phyloP scores from a whole-genome alignment of 139 green algal species.

The Chlamydomonas urium region DNA sequence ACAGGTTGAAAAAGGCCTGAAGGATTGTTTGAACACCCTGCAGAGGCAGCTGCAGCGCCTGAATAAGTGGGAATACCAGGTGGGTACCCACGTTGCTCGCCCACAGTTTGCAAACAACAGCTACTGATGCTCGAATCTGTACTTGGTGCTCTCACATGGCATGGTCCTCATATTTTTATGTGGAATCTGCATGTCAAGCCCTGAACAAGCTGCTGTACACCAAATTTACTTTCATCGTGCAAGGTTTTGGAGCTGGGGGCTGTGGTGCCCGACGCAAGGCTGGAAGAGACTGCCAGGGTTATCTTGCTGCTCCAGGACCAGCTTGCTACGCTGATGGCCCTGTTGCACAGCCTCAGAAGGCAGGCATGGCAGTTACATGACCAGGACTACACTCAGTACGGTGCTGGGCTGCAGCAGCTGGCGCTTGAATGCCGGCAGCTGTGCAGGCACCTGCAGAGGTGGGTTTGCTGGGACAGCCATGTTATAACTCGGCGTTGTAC shows the following conservation, averaged over 20 bases:
- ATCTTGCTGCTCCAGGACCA: background rate
- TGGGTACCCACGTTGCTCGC: background rate
- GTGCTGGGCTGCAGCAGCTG: background rate
- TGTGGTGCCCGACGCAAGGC: no score
- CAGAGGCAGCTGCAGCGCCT: background rate
- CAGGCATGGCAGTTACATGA: background rate
- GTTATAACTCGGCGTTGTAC: no score
- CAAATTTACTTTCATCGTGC: no score
- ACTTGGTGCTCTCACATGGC: background rate
- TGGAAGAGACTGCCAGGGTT: no score
- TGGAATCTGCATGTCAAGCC: no score
- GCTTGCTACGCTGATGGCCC: background rate
- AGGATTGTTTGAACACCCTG: background rate
- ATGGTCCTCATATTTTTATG: background rate
- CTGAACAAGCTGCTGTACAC: no score
- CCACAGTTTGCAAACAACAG: background rate
- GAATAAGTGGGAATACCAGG: conserved; percentile 1
- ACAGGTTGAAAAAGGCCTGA: background rate
- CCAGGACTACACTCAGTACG: background rate
- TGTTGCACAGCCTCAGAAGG: background rate
- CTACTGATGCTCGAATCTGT: background rate
- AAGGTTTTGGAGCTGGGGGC: no score
- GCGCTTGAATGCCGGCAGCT: background rate
- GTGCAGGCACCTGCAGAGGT: background rate
- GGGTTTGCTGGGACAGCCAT: background rate